Evolutionary conservation across 306 rosid genomes (phyloP), one percentile per base, ranked within the genome.

Genomic region (Betula pendula): DNA sequence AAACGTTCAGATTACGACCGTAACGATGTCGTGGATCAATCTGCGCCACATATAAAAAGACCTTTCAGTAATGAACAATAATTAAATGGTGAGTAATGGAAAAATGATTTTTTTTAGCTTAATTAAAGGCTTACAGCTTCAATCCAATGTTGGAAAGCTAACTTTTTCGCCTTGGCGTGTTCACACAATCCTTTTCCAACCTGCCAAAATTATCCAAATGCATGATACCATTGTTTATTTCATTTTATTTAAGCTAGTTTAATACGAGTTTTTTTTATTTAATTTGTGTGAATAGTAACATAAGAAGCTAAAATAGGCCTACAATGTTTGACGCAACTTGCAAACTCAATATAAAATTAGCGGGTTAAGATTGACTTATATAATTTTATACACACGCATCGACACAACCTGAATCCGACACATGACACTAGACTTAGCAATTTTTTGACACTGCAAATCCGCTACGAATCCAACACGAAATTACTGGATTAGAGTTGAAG

Each of bases 1-100:
- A 85, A 48, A 68, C 79, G 67, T 82, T 79, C 17, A 85, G 80
- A 72, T 85, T 85, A 76, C 73, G 88, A 8, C 88, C 88, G 12
- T 85, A 85, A 0, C 86, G 86, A 76, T 85, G 88, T 22, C 88
- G 81, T 52, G 86, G 88, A 82, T 85, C 86, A 22, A 85, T 85
- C 88, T 85, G 84, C 15, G 29, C 20, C 44, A 58, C 53, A 74
- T 38, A 13, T 2, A 22, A 3, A n/a, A 50, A n/a, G 4, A 19
- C 59, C 24, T 52, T n/a, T 17, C 59, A 52, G 24, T 8, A 17
- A 52, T 52, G 59, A n/a, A 52, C 31, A 24, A 56, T 0, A 56
- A 24, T 11, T 24, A 12, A 56, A 56, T 24, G 29, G 29, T 11
- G 3, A 56, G 63, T 22, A 56, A 13, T 56, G 9, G 63, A 52